These are phyloP conservation scores for Colletotrichum musae DNA, from an alignment of 2,329 filamentous ascomycete species.

Conservation along the genomic window DNA sequence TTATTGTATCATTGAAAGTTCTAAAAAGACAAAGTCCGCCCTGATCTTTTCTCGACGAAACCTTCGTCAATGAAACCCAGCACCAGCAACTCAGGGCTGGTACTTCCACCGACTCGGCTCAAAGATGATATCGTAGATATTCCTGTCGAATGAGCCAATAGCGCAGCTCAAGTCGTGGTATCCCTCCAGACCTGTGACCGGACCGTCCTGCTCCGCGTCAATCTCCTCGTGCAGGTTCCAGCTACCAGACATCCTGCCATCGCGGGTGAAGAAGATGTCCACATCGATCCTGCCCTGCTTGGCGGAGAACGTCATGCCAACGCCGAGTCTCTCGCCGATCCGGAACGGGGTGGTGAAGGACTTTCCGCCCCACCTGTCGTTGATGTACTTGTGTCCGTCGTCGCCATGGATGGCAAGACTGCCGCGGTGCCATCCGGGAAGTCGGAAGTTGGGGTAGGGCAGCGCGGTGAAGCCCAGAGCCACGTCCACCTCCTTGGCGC, in stretches of 20 bases:
- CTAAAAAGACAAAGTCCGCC: no score
- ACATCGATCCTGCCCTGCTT: constrained; percentile 59
- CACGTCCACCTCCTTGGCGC: constrained; percentile 65
- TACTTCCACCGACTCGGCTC: constrained; percentile 73
- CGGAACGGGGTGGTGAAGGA: constrained; percentile 76
- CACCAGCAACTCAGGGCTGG: constrained; percentile 35
- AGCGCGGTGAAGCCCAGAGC: constrained; percentile 80
- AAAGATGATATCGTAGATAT: constrained; percentile 78
- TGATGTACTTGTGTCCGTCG: constrained; percentile 82
- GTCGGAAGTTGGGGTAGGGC: constrained; percentile 82
- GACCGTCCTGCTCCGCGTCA: constrained; percentile 73
- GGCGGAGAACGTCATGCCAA: constrained; percentile 76
- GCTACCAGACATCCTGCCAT: constrained; percentile 70
- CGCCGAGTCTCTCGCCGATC: constrained; percentile 76
- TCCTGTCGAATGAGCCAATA: constrained; percentile 78
- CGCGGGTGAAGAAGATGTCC: constrained; percentile 79
- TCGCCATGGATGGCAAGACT: constrained; percentile 84
- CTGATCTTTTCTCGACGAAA: not conserved
- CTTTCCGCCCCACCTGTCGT: constrained; percentile 81
- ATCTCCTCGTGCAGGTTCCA: constrained; percentile 85
- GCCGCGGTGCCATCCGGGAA: constrained; percentile 86
- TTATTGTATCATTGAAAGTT: not conserved
- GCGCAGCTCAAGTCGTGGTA: constrained; percentile 79
- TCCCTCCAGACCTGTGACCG: constrained; percentile 78
- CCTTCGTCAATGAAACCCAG: no score